Evolutionary conservation across 805 yeast species (phyloP).

Genomic region (Yamadazyma olivae): DNA sequence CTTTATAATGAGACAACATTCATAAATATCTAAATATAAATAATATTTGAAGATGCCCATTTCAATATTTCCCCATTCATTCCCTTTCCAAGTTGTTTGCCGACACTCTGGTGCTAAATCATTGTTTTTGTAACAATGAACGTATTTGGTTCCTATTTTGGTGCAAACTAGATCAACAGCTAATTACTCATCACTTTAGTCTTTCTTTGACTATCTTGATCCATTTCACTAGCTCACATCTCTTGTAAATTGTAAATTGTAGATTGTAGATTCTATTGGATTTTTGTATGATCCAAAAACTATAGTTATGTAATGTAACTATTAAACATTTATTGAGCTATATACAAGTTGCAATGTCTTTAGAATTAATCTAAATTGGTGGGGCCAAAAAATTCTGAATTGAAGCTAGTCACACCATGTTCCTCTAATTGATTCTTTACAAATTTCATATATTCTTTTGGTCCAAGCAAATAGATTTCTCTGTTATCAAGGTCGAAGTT

Average conservation of each 20-base stretch:
- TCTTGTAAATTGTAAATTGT: constrained; percentile 1
- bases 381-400: too few species aligned
- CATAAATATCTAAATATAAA: constrained; percentile 5
- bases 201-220: constrained; percentile 50
- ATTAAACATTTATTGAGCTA: too few species aligned
- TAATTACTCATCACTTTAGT: constrained; percentile 69
- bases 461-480: too few species aligned
- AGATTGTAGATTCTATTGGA: too few species aligned
- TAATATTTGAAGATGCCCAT: constrained; percentile 4
- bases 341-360: too few species aligned
- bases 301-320: too few species aligned
- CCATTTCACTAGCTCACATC: constrained; percentile 64
- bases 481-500: too few species aligned
- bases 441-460: too few species aligned
- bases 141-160: constrained; percentile 82
- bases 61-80: background rate
- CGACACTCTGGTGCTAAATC: constrained; percentile 89
- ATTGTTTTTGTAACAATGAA: constrained; percentile 16
- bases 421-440: too few species aligned
- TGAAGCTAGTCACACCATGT: too few species aligned
- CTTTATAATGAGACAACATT: constrained; percentile 2
- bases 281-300: too few species aligned
- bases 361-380: too few species aligned
- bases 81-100: constrained; percentile 55
- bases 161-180: constrained; percentile 77